These are phyloP conservation scores for Homolaphlyctis polyrhiza DNA, from an alignment of 371 early-diverging fungal genomes.

Conservation along the genomic window DNA sequence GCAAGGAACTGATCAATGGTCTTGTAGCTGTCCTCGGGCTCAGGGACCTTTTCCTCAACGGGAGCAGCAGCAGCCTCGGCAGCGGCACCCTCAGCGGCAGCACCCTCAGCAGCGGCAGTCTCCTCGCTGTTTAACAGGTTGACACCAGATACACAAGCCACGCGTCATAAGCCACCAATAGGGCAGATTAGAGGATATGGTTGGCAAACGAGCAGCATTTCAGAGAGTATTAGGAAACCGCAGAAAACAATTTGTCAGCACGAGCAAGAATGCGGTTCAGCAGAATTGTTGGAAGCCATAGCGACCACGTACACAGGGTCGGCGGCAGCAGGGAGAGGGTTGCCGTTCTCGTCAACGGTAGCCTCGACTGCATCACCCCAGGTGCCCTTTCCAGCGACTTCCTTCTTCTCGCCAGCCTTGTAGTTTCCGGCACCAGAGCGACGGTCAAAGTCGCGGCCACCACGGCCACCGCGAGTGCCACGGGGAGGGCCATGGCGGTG, in stretches of 20 bases:
- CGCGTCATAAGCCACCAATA: background rate
- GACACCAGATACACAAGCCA: background rate
- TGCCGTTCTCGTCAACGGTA: conserved; percentile 16
- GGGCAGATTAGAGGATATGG: background rate
- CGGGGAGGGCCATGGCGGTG: conserved; percentile 21
- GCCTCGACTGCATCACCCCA: conserved; percentile 66
- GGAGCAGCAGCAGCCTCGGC: conserved; percentile 3
- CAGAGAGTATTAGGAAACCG: no score
- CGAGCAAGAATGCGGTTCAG: background rate
- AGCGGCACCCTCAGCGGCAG: background rate
- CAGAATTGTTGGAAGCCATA: background rate
- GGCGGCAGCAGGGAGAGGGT: background rate
- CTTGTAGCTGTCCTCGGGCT: conserved; percentile 68
- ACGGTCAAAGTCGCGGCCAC: conserved; percentile 77
- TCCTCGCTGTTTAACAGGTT: background rate
- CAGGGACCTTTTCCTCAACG: conserved; percentile 27
- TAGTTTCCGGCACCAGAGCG: conserved; percentile 65
- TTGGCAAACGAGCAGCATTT: no score
- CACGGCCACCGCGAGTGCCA: conserved; percentile 39
- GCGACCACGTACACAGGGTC: background rate
- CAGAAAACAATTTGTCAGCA: background rate
- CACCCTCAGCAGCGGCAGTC: conserved; percentile 1
- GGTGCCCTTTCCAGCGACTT: conserved; percentile 56
- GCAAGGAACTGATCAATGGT: conserved; percentile 75
- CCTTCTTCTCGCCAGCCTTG: conserved; percentile 79